Evolutionary conservation across 2,329 filamentous ascomycete species (phyloP), one percentile per base, ranked within the genome.

Genomic region (Fusarium miscanthi): DNA sequence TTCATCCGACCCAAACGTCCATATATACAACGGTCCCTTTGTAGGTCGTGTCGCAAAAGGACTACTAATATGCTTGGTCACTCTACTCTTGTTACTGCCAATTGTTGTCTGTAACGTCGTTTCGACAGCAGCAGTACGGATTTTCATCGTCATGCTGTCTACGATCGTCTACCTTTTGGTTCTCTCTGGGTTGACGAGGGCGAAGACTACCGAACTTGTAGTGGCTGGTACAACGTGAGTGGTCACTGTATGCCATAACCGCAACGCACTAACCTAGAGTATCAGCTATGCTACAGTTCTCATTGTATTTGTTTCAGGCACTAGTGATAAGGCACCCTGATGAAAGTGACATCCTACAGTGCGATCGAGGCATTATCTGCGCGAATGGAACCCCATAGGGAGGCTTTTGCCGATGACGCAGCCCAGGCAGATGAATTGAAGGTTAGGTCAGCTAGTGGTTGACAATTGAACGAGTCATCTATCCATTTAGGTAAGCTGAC

Each of bases 281-380:
- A n/a, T 27, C 5, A 63, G 57, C 4, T 64, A 64, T 27, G 61
- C 61, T 5, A 64, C 61, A 33, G 57, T 62, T 11, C 57, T 64
- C 3, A 64, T 49, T 10, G 61, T 64, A 13, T 63, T 54, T 41
- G 62, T 64, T 5, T 63, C 58, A 2, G 59, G 46, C 1, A 64
- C 62, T 1, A 51, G 56, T 25, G 21, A 59, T 5, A 38, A 38
- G 6, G 7, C 11, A 16, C 31, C 48, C 16, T 37, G 31, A 51
- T 19, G 7, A 19, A 7, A 4, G 10, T 11, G 30, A 10, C 8
- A 23, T 8, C 17, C 4, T 16, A 6, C 14, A 21, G 31, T 19
- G 1, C 12, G 8, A 33, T 33, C 30, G 12, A 23, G 30, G 8
- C 6, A 19, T 49, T 6, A 13, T n/a, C 8, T 5, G 30, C 16